A percentile compares a stretch with the other conserved stretches of the same genome.
phyloP scores from a whole-genome alignment of 2,329 filamentous ascomycete species.

The Neurospora sp. region DNA sequence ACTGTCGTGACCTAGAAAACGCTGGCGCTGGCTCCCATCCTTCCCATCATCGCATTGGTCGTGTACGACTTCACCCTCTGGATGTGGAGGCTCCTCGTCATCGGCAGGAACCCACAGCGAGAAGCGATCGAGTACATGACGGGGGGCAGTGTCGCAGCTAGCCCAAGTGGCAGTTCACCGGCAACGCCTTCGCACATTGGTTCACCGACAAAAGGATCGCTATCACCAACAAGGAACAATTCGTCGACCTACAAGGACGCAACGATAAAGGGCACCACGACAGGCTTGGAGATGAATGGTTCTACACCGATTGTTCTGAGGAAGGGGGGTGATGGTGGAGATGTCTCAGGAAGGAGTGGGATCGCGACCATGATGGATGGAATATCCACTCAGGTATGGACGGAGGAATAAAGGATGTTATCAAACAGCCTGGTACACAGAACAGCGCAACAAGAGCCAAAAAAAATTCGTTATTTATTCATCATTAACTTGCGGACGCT shows the following conservation, averaged over 20 bases:
- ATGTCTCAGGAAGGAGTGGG: background rate
- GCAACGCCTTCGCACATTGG: background rate
- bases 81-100: constrained; percentile 35
- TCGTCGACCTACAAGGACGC: background rate
- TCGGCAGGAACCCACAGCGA: constrained; percentile 4
- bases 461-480: background rate
- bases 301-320: background rate
- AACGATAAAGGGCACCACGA: background rate
- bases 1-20: constrained; percentile 24
- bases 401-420: background rate
- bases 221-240: background rate
- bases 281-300: background rate
- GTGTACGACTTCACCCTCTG: constrained; percentile 42
- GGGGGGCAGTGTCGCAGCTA: background rate
- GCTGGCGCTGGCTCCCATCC: constrained; percentile 34
- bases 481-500: background rate
- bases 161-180: background rate
- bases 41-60: constrained; percentile 38
- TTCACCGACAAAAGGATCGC: background rate
- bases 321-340: background rate
- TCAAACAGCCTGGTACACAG: background rate
- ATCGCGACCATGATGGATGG: background rate
- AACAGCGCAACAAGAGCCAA: background rate
- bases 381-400: background rate
- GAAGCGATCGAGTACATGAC: background rate